Evolutionary conservation across 2,329 filamentous ascomycete genomes (phyloP).

Genomic region (Clathrospora elynae): DNA sequence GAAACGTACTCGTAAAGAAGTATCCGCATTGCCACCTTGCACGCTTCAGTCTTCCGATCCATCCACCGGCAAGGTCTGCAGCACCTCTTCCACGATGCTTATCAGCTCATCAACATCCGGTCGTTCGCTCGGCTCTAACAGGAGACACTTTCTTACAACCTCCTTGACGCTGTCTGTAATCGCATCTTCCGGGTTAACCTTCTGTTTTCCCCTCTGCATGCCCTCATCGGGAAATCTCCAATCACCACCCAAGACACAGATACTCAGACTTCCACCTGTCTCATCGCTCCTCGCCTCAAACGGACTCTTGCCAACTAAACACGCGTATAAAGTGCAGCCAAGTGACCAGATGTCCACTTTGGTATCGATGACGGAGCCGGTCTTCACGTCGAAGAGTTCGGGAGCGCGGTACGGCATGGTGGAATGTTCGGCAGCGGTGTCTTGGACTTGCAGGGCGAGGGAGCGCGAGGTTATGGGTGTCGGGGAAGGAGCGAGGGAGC

Average conservation of each 20-base stretch:
- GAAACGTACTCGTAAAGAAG: too few species aligned
- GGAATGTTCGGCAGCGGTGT: slow-evolving; percentile 91
- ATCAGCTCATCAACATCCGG: slow-evolving; percentile 88
- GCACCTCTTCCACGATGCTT: slow-evolving; percentile 72
- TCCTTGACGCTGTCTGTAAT: slow-evolving; percentile 86
- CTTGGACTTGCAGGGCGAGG: slow-evolving; percentile 88
- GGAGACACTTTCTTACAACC: slow-evolving; percentile 83
- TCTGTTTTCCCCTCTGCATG: slow-evolving; percentile 60
- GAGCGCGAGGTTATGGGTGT: slow-evolving; percentile 89
- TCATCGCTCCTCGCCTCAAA: slow-evolving; percentile 97
- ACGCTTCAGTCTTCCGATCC: slow-evolving; percentile 41
- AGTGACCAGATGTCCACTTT: slow-evolving; percentile 98
- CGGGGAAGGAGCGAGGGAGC: slow-evolving; percentile 85
- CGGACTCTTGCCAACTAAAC: slow-evolving; percentile 92
- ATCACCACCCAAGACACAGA: slow-evolving; percentile 91
- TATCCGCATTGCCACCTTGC: too few species aligned
- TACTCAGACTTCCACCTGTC: slow-evolving; percentile 88
- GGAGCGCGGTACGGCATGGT: slow-evolving; percentile 99
- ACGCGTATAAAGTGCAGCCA: slow-evolving; percentile 96
- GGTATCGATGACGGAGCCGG: slow-evolving; percentile 86
- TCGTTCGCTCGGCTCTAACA: slow-evolving; percentile 83
- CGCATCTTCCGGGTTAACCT: slow-evolving; percentile 51
- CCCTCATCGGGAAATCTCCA: slow-evolving; percentile 96
- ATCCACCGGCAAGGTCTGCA: slow-evolving; percentile 70
- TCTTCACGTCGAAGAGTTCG: slow-evolving; percentile 97